Percentiles rank a stretch among this genome's conserved stretches.
These are phyloP conservation scores for Dissophora globulifera DNA, from an alignment of 192 early-diverging fungal species.

Conservation along the genomic window DNA sequence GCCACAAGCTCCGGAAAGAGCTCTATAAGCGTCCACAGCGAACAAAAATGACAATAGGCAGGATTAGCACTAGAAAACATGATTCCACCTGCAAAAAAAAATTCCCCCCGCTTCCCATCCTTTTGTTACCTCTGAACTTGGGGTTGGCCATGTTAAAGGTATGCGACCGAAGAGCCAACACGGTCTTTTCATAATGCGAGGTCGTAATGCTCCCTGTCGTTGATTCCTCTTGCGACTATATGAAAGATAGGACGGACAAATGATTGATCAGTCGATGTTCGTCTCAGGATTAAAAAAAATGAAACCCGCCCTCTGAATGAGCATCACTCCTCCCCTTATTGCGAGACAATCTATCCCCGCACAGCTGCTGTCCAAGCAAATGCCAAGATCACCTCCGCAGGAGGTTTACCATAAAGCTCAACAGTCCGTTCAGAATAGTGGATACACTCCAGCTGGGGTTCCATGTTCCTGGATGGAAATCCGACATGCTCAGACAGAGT, in stretches of 20 bases:
- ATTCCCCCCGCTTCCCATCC: too few species aligned
- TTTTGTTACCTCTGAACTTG: constrained; percentile 74
- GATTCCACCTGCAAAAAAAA: background rate
- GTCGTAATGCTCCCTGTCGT: constrained; percentile 95
- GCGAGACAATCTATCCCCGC: too few species aligned
- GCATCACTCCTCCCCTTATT: too few species aligned
- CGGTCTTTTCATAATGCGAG: constrained; percentile 78
- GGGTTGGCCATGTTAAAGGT: constrained; percentile 79
- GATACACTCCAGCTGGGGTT: constrained; percentile 98
- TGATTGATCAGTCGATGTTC: too few species aligned
- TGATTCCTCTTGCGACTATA: constrained; percentile 81
- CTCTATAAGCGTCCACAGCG: constrained; percentile 57
- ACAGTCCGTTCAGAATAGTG: constrained; percentile 94
- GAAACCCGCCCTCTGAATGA: too few species aligned
- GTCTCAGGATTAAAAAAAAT: too few species aligned
- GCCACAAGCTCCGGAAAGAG: constrained; percentile 89
- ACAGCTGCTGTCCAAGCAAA: too few species aligned
- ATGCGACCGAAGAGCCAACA: constrained; percentile 82
- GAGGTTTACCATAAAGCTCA: constrained; percentile 90
- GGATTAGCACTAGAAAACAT: background rate
- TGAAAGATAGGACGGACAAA: too few species aligned
- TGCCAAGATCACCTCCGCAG: too few species aligned
- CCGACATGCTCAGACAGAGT: constrained; percentile 96
- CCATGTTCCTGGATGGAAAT: constrained; percentile 94
- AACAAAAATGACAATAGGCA: background rate